Evolutionary conservation across 164 flowering plant species (phyloP), one percentile per base, ranked within the genome.

Genomic region (Chimonanthus salicifolius): DNA sequence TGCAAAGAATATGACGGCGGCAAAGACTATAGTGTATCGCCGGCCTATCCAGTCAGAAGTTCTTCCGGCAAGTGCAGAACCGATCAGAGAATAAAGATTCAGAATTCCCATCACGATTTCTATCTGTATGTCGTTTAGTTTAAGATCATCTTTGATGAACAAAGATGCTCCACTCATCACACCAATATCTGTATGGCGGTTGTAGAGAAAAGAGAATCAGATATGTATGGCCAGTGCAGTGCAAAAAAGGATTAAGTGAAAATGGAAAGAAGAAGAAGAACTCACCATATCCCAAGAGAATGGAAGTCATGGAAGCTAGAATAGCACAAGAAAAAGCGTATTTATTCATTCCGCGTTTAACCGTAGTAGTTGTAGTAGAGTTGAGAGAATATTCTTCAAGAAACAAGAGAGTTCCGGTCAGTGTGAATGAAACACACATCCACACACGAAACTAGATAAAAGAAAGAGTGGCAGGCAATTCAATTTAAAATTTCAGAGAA

Each of bases 31-130:
- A 5, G 80, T 78, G 71, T 48, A 78, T 0, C 76, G 73, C 11
- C 80, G 80, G 13, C 80, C 80, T 3, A 78, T 73, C 76, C 76
- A 70, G 18, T 78, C 80, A 15, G 76, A 78, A 6, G 76, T 78
- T 46, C 74, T 70, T 15, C 77, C 76, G 1, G 74, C 80, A 0
- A 64, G 70, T 4, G 64, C 73, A 0, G 76, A 58, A 15, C 80
- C 80, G 2, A 78, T 6, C 46, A 74, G 68, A 10, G 71, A 70
- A 20, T 46, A 73, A 51, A 78, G 60, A 48, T 74, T 78, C 45
- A 78, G 43, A n/a, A 73, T 70, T 10, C 76, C 74, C 6, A 50
- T 20, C 15, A 78, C 47, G 13, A 78, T 7, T 60, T 78, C 76
- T 1, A 70, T 44, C 33, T 78, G 67, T 0, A 43, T 48, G 46